Base-by-base conservation (phyloP, 164 flowering plant genomes). In the Umbilicus rupestris region DNA sequence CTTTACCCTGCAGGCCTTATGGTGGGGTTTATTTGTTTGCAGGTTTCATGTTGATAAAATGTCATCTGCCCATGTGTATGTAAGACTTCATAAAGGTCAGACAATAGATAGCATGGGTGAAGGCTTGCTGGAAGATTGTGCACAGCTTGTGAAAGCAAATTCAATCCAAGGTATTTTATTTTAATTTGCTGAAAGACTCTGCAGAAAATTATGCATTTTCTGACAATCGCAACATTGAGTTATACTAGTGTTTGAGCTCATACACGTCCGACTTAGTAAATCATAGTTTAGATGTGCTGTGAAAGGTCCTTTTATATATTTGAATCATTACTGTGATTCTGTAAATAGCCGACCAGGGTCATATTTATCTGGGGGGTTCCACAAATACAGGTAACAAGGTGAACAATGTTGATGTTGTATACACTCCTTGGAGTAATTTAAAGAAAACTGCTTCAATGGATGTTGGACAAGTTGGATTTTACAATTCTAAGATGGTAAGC, bases 1-100 rank as follows among this genome's bases (percentile, higher is more conserved):
- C n/a, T 47, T 65, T 22, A 5, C 16, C 63, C 16, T 50, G 59
- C 42, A 67, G 41, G 16, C n/a, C 64, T 26, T 6, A 63, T 20
- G 50, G 30, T 45, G 22, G 68, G 47, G 29, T 42, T 69, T 37
- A 37, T 63, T 46, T 64, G 60, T 7, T 64, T 79, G 78, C 76
- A 91, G 99, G 99, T 94, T 94, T 72, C 99, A 94, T 76, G 99
- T 94, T 57, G 99, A 91, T 76, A 94, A 94, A 73, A 94, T 94
- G 96, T 94, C 99, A 12, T 94, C 99, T 19, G 99, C 99, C 44
- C 99, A 94, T 82, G 99, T 94, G 71, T 94, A 94, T 78, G 62
- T 94, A 28, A 88, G 99, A 76, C 75, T 91, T 77, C 82, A 86
- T 59, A 89, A 84, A 70, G 93, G 97, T 41, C 97, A 94, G 81